Conservation (phyloP, 495 filamentous ascomycete species). For the Rostrohypoxylon terebratum region DNA sequence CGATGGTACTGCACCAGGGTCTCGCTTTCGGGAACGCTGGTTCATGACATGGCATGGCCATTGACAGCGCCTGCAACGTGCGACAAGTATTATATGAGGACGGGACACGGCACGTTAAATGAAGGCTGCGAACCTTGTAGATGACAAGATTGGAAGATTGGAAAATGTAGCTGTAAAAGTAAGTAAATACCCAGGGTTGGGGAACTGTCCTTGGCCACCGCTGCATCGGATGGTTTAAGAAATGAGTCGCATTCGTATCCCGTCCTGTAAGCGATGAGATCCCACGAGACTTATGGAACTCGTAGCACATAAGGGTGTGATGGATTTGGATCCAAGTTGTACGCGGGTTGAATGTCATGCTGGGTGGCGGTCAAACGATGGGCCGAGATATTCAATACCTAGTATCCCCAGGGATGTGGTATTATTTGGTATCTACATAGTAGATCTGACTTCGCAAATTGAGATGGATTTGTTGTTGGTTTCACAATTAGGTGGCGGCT, state of each 20-base stretch:
- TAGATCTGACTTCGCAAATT: slow-evolving; percentile 13
- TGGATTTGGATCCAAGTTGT: slow-evolving; percentile 24
- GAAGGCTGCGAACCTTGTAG: slow-evolving; percentile 9
- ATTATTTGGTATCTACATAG: slow-evolving; percentile 23
- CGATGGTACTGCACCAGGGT: slow-evolving; percentile 1
- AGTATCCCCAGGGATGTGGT: no score
- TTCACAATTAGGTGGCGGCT: slow-evolving; percentile 21
- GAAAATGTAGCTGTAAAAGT: slow-evolving; percentile 14
- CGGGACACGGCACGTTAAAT: slow-evolving; percentile 16
- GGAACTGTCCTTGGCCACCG: slow-evolving; percentile 18
- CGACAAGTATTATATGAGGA: slow-evolving; percentile 1
- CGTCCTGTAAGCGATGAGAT: slow-evolving; percentile 30
- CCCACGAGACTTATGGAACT: slow-evolving; percentile 12
- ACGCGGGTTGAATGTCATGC: slow-evolving; percentile 19
- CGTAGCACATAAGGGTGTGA: slow-evolving; percentile 36
- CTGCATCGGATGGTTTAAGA: slow-evolving; percentile 5
- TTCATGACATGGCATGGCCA: slow-evolving; percentile 14
- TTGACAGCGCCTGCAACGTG: slow-evolving; percentile 30
- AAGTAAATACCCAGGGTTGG: not conserved
- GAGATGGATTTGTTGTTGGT: slow-evolving; percentile 22
- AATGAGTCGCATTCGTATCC: slow-evolving; percentile 27
- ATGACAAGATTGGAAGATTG: slow-evolving; percentile 11
- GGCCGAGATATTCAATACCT: slow-evolving; percentile 29
- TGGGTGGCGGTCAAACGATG: slow-evolving; percentile 43
- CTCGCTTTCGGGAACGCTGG: slow-evolving; percentile 13